These are phyloP conservation scores for Skeletonema tropicum DNA, from an alignment of 108 stramenopile species.

Conservation along the genomic window DNA sequence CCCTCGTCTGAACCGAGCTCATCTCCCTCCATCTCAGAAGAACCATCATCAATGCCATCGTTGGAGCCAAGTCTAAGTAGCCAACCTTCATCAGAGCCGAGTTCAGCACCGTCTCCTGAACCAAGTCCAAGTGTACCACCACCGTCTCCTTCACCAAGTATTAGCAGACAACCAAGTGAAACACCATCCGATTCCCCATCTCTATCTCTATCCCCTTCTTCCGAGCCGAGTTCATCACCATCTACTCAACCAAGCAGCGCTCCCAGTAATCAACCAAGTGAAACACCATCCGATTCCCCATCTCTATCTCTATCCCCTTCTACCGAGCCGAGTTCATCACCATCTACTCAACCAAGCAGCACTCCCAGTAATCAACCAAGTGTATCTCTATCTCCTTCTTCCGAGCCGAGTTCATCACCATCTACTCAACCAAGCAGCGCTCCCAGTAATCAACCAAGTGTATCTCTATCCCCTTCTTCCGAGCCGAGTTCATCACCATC, in stretches of 20 bases:
- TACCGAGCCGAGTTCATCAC: background rate
- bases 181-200: background rate
- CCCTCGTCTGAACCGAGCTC: too few relatives aligned
- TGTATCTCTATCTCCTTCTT: too few relatives aligned
- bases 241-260: background rate
- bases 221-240: background rate
- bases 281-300: background rate
- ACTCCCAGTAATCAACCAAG: background rate
- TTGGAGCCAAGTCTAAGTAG: too few relatives aligned
- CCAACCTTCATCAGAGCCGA: too few relatives aligned
- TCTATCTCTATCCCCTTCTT: background rate
- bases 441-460: background rate
- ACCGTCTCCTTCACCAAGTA: too few relatives aligned
- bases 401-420: too few relatives aligned
- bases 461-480: background rate
- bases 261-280: background rate
- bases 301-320: background rate
- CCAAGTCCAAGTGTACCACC: too few relatives aligned
- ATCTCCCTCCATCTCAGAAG: too few relatives aligned
- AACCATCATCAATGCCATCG: too few relatives aligned
- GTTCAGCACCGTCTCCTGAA: too few relatives aligned
- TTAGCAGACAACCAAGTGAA: background rate
- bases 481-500: background rate
- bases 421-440: background rate
- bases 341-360: background rate